Conservation (phyloP, 1,139 yeast genomes). For the Sugiyamaella grinbergsii region DNA sequence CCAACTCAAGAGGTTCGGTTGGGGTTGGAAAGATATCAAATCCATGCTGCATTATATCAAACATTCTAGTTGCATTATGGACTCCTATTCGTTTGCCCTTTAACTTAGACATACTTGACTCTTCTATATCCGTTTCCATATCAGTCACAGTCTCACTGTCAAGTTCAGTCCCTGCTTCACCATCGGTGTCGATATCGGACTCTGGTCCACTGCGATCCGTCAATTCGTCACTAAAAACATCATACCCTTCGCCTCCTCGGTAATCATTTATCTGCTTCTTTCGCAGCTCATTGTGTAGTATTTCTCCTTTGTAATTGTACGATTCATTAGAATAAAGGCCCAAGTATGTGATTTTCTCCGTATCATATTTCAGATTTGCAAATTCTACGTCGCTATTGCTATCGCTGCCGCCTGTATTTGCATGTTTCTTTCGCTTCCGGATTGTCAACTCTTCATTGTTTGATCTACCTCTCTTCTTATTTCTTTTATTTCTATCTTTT, state of each 20-base stretch:
- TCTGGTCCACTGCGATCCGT: not conserved
- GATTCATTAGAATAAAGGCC: constrained; percentile 11
- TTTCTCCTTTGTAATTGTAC: constrained; percentile 16
- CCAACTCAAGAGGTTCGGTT: constrained; percentile 22
- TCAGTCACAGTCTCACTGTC: not conserved
- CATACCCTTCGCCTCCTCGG: constrained; percentile 2
- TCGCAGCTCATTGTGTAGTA: constrained; percentile 9
- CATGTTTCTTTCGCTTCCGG: not conserved
- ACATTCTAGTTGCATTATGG: constrained; percentile 1
- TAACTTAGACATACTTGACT: not conserved
- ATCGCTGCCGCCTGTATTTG: not conserved
- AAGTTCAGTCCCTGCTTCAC: not conserved
- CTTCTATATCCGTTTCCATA: not conserved
- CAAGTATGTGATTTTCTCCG: constrained; percentile 1
- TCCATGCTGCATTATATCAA: constrained; percentile 23
- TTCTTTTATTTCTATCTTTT: not conserved
- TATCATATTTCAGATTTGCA: not conserved
- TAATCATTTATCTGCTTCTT: not conserved
- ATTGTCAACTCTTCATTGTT: not conserved
- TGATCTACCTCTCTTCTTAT: too few species aligned
- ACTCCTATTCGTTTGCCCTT: not conserved
- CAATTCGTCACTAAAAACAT: constrained; percentile 5
- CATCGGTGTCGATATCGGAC: not conserved
- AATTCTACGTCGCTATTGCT: not conserved
- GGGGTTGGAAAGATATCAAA: constrained; percentile 27